phyloP scores from a whole-genome alignment of 164 flowering plant genomes.

The Aristolochia contorta region DNA sequence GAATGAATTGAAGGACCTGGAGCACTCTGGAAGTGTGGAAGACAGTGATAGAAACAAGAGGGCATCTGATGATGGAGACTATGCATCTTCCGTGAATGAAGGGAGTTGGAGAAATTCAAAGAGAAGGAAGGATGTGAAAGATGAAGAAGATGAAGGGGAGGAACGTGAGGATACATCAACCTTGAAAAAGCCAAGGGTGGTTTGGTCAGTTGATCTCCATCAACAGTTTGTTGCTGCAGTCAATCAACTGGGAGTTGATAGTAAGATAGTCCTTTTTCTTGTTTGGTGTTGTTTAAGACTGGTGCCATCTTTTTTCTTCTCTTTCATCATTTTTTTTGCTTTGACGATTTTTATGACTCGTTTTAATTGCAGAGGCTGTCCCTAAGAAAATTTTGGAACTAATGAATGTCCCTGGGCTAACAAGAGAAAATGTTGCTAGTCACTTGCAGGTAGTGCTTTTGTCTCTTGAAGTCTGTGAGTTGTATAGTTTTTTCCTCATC shows the following conservation, averaged over 20 bases:
- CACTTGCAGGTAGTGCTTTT: slow-evolving; percentile 74
- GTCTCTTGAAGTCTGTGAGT: neutral
- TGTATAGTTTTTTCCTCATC: neutral
- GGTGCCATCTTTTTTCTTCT: neutral
- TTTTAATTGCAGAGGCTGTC: slow-evolving; percentile 70
- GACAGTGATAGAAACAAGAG: slow-evolving; percentile 49
- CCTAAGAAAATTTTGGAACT: slow-evolving; percentile 92
- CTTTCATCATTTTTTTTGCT: too few relatives aligned
- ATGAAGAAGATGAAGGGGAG: slow-evolving; percentile 68
- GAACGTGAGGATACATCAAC: slow-evolving; percentile 60
- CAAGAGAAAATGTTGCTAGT: slow-evolving; percentile 97
- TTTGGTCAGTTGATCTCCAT: slow-evolving; percentile 95
- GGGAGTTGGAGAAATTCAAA: slow-evolving; percentile 60
- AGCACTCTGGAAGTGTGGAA: slow-evolving; percentile 62
- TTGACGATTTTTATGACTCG: neutral
- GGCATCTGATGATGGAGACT: slow-evolving; percentile 51
- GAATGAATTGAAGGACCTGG: slow-evolving; percentile 62
- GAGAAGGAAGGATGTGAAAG: slow-evolving; percentile 43
- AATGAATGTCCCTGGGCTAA: slow-evolving; percentile 93
- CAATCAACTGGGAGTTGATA: slow-evolving; percentile 78
- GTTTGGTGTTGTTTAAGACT: neutral
- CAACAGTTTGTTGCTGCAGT: slow-evolving; percentile 87
- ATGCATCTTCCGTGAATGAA: slow-evolving; percentile 70
- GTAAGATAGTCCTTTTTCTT: slow-evolving; percentile 32
- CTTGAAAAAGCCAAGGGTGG: slow-evolving; percentile 82